Evolutionary conservation across 768 basidiomycete genomes (phyloP).

Genomic region (Leccinum barrowsii): DNA sequence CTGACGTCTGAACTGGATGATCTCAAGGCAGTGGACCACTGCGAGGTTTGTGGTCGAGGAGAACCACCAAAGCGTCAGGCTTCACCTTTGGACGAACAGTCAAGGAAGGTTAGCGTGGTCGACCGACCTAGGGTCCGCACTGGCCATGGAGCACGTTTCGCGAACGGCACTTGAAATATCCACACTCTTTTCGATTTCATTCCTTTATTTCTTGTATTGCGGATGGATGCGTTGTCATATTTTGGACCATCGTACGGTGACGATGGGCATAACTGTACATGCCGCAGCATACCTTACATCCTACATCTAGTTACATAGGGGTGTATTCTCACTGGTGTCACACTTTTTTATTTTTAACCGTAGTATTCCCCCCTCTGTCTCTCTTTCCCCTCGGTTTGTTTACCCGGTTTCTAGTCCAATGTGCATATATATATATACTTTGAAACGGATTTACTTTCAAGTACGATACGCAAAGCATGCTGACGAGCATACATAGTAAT

Average conservation of each 20-base stretch:
- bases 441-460: constrained; percentile 17
- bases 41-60: constrained; percentile 61
- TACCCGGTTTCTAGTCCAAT: constrained; percentile 19
- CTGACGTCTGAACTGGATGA: constrained; percentile 67
- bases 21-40: constrained; percentile 45
- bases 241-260: constrained; percentile 13
- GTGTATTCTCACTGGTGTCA: constrained; percentile 7
- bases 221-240: constrained; percentile 18
- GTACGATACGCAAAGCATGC: constrained; percentile 18
- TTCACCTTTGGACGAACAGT: constrained; percentile 16
- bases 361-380: constrained; percentile 14
- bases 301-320: constrained; percentile 9
- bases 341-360: constrained; percentile 23
- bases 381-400: constrained; percentile 25
- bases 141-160: constrained; percentile 63
- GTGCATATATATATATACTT: constrained; percentile 26
- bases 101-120: constrained; percentile 40
- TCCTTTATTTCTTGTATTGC: constrained; percentile 10
- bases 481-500: constrained; percentile 13
- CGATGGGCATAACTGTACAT: constrained; percentile 9
- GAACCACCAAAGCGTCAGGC: constrained; percentile 8
- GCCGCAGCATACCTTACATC: constrained; percentile 10
- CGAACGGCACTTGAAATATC: constrained; percentile 35
- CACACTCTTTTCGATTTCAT: constrained; percentile 11
- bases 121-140: constrained; percentile 66